Evolutionary conservation across 2,329 filamentous ascomycete genomes (phyloP).

Genomic region (Malbranchea cinnamomea): DNA sequence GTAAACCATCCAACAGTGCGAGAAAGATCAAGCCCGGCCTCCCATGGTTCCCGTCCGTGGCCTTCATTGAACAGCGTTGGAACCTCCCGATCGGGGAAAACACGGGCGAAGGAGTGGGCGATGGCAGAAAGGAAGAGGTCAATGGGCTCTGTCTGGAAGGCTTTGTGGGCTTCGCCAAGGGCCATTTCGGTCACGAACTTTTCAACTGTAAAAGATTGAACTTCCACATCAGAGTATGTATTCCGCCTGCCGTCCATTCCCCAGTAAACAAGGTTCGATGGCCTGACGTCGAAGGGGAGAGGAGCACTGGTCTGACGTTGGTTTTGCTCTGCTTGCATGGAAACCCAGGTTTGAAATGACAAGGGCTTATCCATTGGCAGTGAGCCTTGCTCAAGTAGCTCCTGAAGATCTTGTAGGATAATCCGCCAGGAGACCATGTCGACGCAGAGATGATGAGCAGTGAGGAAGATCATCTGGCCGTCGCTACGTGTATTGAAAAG

Average conservation of each 20-base stretch:
- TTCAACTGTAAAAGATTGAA: constrained; percentile 20
- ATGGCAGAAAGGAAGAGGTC: constrained; percentile 24
- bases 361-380: constrained; percentile 20
- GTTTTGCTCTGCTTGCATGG: constrained; percentile 15
- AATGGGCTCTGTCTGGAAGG: constrained; percentile 23
- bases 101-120: constrained; percentile 29
- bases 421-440: constrained; percentile 12
- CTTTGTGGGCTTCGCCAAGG: constrained; percentile 18
- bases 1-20: constrained; percentile 38
- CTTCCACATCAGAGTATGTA: constrained; percentile 20
- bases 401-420: constrained; percentile 10
- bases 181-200: constrained; percentile 18
- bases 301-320: constrained; percentile 3
- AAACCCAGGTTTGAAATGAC: constrained; percentile 26
- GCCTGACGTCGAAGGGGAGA: constrained; percentile 17
- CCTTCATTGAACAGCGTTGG: constrained; percentile 36
- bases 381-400: constrained; percentile 17
- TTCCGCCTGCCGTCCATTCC: constrained; percentile 20
- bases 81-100: constrained; percentile 27
- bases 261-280: constrained; percentile 24
- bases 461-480: constrained; percentile 16
- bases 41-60: constrained; percentile 34
- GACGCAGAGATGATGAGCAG: constrained; percentile 20
- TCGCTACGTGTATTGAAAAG: constrained; percentile 18
- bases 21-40: constrained; percentile 29